phyloP scores from a whole-genome alignment of 148 eudicot genomes.

The Rheum nobile region DNA sequence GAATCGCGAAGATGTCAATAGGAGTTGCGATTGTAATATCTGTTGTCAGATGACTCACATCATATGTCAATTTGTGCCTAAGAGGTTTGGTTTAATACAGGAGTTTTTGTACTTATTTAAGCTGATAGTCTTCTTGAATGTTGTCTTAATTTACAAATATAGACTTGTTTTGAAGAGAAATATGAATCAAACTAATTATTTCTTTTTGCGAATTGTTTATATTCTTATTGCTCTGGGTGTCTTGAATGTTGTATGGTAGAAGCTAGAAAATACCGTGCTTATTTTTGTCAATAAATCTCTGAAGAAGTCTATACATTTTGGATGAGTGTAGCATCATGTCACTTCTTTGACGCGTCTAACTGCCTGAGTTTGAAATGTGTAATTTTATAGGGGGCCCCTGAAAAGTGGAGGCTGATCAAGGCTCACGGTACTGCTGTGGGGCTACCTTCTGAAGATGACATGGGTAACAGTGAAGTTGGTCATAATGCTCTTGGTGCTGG shows the following conservation, averaged over 20 bases:
- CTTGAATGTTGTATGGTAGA: background rate
- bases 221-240: background rate
- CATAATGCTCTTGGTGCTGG: constrained; percentile 99
- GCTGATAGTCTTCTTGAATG: background rate
- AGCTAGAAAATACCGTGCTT: background rate
- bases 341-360: background rate
- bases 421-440: constrained; percentile 96
- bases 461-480: constrained; percentile 99
- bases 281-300: background rate
- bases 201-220: background rate
- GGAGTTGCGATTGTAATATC: background rate
- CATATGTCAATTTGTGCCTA: background rate
- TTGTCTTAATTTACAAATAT: background rate
- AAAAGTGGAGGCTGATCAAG: constrained; percentile 77
- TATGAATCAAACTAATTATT: background rate
- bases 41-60: background rate
- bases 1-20: background rate
- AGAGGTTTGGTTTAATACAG: background rate
- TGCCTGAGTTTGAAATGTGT: background rate
- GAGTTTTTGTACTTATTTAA: background rate
- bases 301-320: background rate
- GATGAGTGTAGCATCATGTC: background rate
- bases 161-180: background rate
- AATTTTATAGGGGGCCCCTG: constrained; percentile 63
- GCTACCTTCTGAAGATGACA: constrained; percentile 93